A percentile compares a stretch with the other conserved stretches of the same genome.
These are phyloP conservation scores for Thielaviopsis ethacetica DNA, from an alignment of 2,329 filamentous ascomycete genomes.

Conservation along the genomic window DNA sequence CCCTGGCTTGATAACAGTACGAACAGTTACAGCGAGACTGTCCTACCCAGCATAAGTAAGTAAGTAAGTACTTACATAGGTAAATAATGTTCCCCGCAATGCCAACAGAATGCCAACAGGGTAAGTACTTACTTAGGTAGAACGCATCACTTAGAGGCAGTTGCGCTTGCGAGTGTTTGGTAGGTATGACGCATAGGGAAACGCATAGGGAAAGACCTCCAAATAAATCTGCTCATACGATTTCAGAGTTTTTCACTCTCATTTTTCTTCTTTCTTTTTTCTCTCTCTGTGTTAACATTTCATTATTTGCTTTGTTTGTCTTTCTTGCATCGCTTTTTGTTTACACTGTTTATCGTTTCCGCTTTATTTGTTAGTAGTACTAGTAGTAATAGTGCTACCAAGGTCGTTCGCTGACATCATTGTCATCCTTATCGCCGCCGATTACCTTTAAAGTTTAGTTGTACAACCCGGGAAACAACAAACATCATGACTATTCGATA, in stretches of 20 bases:
- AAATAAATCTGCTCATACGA: too few species aligned
- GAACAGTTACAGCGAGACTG: too few species aligned
- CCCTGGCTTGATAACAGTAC: too few species aligned
- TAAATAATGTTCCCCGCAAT: not conserved
- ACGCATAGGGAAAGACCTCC: not conserved
- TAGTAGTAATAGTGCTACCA: too few species aligned
- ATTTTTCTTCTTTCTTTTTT: not conserved
- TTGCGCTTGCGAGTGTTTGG: not conserved
- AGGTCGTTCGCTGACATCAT: not conserved
- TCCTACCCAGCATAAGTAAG: not conserved
- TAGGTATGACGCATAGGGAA: not conserved
- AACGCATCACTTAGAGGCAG: not conserved
- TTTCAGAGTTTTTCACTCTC: not conserved
- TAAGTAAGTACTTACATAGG: not conserved
- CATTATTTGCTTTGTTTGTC: not conserved
- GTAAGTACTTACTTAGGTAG: too few species aligned
- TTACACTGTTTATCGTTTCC: not conserved
- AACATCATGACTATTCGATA: slow-evolving; percentile 51
- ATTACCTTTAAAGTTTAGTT: too few species aligned
- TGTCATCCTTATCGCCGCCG: not conserved
- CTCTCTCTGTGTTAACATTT: not conserved
- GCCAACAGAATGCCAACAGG: too few species aligned
- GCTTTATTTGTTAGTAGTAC: too few species aligned
- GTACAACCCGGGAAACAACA: not conserved
- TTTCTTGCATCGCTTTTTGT: not conserved